Evolutionary conservation across 2,329 filamentous ascomycete genomes (phyloP).

Genomic region (Aulographum hederae): DNA sequence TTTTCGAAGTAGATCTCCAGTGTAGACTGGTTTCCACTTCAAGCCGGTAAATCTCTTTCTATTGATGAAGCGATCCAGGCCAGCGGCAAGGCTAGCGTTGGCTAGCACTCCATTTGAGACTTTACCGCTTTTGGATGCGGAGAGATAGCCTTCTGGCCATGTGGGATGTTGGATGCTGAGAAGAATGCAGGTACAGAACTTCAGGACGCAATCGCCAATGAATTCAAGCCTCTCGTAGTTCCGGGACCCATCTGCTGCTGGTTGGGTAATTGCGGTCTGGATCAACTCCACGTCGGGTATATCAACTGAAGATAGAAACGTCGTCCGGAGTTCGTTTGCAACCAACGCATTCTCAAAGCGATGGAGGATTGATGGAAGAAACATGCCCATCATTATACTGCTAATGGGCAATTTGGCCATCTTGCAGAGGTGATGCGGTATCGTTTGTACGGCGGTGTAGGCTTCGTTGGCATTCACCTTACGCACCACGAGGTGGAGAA

Average conservation of each 20-base stretch:
- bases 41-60: conserved; percentile 45
- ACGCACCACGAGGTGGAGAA: no score
- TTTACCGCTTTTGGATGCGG: conserved; percentile 45
- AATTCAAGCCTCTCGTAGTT: conserved; percentile 81
- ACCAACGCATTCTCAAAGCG: conserved; percentile 48
- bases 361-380: conserved; percentile 58
- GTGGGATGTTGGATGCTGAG: conserved; percentile 39
- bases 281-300: conserved; percentile 39
- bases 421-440: conserved; percentile 27
- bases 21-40: conserved; percentile 55
- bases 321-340: conserved; percentile 39
- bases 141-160: conserved; percentile 64
- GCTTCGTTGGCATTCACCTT: no score
- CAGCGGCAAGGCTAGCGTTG: conserved; percentile 40
- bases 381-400: conserved; percentile 32
- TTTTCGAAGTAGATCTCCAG: conserved; percentile 26
- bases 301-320: conserved; percentile 31
- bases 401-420: conserved; percentile 25
- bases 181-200: conserved; percentile 51
- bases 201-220: conserved; percentile 69
- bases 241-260: conserved; percentile 36
- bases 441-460: no score
- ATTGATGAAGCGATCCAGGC: conserved; percentile 57
- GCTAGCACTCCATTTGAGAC: conserved; percentile 62
- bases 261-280: conserved; percentile 51